Conservation (phyloP, 768 basidiomycete genomes). For the Kwoniella pini region DNA sequence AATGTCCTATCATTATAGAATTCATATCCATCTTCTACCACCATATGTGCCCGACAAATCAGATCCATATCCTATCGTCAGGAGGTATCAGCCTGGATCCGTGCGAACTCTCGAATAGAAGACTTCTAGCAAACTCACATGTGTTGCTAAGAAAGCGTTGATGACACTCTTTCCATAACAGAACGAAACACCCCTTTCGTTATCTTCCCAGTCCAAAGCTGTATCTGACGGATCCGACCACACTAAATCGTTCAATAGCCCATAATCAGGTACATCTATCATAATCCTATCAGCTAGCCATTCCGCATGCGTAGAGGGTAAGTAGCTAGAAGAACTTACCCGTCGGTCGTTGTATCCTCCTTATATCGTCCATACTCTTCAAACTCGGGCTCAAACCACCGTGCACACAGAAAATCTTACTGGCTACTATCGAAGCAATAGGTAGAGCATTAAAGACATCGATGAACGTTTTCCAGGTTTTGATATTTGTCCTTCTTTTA, state of each 20-base stretch:
- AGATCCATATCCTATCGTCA: constrained; percentile 80
- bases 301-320: not conserved
- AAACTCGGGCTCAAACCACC: constrained; percentile 74
- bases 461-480: constrained; percentile 99
- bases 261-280: constrained; percentile 92
- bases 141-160: constrained; percentile 77
- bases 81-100: constrained; percentile 40
- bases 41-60: constrained; percentile 99
- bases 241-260: constrained; percentile 90
- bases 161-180: constrained; percentile 98
- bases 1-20: constrained; percentile 99
- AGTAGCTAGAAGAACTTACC: constrained; percentile 32
- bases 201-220: constrained; percentile 98
- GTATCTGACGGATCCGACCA: constrained; percentile 99
- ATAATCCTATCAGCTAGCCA: not conserved
- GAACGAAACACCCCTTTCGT: constrained; percentile 97
- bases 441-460: constrained; percentile 99
- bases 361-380: constrained; percentile 89
- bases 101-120: not conserved
- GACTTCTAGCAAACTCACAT: constrained; percentile 50
- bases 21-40: constrained; percentile 93
- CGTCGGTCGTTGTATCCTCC: constrained; percentile 94
- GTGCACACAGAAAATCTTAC: constrained; percentile 99
- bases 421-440: constrained; percentile 96
- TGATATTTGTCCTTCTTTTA: constrained; percentile 98